Base-by-base conservation (phyloP, 352 stramenopile genomes). In the Phytophthora niederhauseri region DNA sequence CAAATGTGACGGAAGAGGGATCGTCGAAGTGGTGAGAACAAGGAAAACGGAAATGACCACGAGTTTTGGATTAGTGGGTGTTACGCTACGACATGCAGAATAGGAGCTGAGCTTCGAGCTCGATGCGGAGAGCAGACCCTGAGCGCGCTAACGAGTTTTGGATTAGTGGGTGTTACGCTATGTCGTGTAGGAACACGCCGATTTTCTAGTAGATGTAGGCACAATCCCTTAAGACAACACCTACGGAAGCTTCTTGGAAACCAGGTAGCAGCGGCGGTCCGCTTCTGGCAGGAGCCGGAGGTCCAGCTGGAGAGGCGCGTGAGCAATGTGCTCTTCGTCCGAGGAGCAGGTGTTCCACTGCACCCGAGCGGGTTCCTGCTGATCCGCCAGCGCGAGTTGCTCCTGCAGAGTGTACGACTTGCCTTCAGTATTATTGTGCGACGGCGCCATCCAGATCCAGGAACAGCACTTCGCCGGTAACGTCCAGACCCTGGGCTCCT, bases 181-280 rank as follows among this genome's bases (percentile, higher is more conserved):
- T 5, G 26, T 7, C 6, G 7, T 30, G 26, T 5, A 30, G 26
- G 6, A 30, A 5, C 6, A 5, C 4, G 6, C 26, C 26, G 26
- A 7, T 2, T 5, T 30, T 5, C n/a, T n/a, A n/a, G n/a, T n/a
- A n/a, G 26, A 30, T 5, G 26, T 5, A 5, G 26, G 7, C 3
- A 7, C 0, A 2, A 30, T 2, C 0, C 4, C 26, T 7, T 5
- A 5, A 5, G 6, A 0, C 0, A 0, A 5, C 26, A n/a, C n/a
- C n/a, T 30, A 30, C 26, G 26, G 26, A 5, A 30, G 7, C 6
- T 30, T 30, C 26, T 30, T 30, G 26, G 34, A n/a, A 17, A 43
- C 14, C 34, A 43, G 34, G 34, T 17, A 12, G 14, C 9, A 2
- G 34, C 7, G 34, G 34, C 34, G 34, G 34, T 43, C 34, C 9